Conservation (phyloP, 2,329 filamentous ascomycete species). For the Ophiostoma sp. region DNA sequence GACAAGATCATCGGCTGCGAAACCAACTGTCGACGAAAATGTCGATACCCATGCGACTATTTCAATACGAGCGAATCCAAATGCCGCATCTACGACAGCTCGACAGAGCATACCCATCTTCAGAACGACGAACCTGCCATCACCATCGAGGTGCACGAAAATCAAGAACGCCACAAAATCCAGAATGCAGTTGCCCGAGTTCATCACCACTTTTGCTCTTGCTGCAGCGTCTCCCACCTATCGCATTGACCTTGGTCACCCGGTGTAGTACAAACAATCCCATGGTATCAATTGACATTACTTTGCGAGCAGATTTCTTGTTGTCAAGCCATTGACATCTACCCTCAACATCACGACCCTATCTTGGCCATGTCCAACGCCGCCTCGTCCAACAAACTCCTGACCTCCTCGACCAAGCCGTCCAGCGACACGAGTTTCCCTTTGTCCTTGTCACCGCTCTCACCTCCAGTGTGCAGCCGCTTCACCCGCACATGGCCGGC, state of each 20-base stretch:
- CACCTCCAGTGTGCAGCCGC: constrained; percentile 54
- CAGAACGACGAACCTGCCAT: too few species aligned
- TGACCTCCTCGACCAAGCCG: constrained; percentile 64
- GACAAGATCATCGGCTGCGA: neutral
- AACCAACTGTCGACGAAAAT: too few species aligned
- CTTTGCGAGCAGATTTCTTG: too few species aligned
- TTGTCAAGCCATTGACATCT: neutral
- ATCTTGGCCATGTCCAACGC: neutral
- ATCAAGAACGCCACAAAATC: neutral
- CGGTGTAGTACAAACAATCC: neutral
- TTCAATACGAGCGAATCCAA: too few species aligned
- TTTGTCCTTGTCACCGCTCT: constrained; percentile 78
- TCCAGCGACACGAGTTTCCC: constrained; percentile 70
- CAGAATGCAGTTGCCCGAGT: neutral
- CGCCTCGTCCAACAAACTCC: constrained; percentile 35
- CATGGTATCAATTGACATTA: too few species aligned
- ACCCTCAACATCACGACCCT: too few species aligned
- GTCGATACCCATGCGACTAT: too few species aligned
- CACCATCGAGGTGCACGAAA: neutral
- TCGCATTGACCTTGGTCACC: neutral
- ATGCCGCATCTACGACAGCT: too few species aligned
- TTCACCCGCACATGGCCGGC: constrained; percentile 86
- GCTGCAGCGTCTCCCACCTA: neutral
- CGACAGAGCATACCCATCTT: too few species aligned
- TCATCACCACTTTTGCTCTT: neutral